Base-by-base conservation (phyloP, 139 green algal genomes). In the Coelastrella sp. region DNA sequence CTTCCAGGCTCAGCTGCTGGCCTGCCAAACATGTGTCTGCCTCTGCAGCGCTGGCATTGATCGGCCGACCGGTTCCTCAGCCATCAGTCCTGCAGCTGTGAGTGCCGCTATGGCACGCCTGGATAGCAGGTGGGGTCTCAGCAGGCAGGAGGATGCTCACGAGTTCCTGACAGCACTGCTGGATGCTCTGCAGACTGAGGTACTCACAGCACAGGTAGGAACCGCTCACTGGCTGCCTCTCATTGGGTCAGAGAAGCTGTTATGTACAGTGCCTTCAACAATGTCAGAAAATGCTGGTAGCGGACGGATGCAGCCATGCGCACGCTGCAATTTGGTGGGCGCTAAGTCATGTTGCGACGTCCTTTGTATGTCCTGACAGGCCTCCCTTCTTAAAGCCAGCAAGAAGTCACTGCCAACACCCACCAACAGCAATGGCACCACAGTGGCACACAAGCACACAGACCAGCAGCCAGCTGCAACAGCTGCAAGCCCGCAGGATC, bases 131-230 rank as follows among this genome's bases (percentile, higher is more conserved):
- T 97, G 95, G 88, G 83, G 80, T 13, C 92, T 90, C 57, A 78
- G 75, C 74, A 80, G 91, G 75, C 95, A 97, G 91, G 94, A 97
- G 93, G 95, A 97, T 83, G 94, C 94, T 7, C 95, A 97, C 58
- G 95, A 97, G 91, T 97, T 96, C 91, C 81, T 97, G 17, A 93
- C 93, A 57, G 88, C 89, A 56, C 91, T 97, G 90, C 85, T 97
- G 85, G 94, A 97, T 22, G 80, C 60, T 75, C 60, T 96, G 83
- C 92, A 97, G 89, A 76, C 47, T 14, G 94, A 97, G 92, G 93
- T 97, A 77, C 89, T 95, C 60, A n/a, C 57, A 0, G 87, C 90
- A 14, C 89, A 96, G 92, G 94, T 87, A 80, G 11, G 73, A 7
- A 13, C 2, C n/a, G n/a, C 2, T 57, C 90, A 65, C 80, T 22